phyloP scores from a whole-genome alignment of 2,329 filamentous ascomycete genomes.

The Fusarium nodosum region DNA sequence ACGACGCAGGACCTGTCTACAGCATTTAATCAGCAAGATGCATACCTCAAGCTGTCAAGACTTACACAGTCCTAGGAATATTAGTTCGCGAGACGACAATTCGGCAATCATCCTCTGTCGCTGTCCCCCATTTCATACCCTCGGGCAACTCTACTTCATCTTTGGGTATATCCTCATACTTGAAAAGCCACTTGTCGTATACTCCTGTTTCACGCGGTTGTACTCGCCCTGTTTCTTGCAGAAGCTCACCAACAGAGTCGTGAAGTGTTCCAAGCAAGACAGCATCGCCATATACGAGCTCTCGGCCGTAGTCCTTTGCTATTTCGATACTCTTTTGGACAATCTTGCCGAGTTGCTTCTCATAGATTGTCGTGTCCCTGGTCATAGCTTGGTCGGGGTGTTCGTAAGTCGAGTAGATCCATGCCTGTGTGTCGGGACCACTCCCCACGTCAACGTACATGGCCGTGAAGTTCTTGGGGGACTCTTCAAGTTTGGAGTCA shows the following conservation, averaged over 20 bases:
- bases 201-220: constrained; percentile 47
- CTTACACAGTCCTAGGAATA: constrained; percentile 68
- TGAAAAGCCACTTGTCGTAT: constrained; percentile 72
- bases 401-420: constrained; percentile 71
- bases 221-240: constrained; percentile 49
- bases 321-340: constrained; percentile 51
- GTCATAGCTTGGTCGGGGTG: constrained; percentile 36
- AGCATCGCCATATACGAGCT: constrained; percentile 44
- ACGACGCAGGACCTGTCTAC: constrained; percentile 58
- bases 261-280: constrained; percentile 57
- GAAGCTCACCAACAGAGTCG: constrained; percentile 47
- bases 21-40: background rate
- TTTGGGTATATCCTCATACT: constrained; percentile 59
- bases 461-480: constrained; percentile 60
- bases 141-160: constrained; percentile 54
- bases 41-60: background rate
- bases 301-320: constrained; percentile 40
- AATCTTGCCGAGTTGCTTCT: constrained; percentile 53
- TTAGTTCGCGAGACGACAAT: constrained; percentile 68
- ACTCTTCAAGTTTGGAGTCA: background rate
- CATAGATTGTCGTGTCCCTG: constrained; percentile 42
- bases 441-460: constrained; percentile 73
- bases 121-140: constrained; percentile 68
- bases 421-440: constrained; percentile 74
- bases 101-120: constrained; percentile 66